Evolutionary conservation across 306 rosid genomes (phyloP), one percentile per base, ranked within the genome.

Genomic region (Lathyrus tuberosus): DNA sequence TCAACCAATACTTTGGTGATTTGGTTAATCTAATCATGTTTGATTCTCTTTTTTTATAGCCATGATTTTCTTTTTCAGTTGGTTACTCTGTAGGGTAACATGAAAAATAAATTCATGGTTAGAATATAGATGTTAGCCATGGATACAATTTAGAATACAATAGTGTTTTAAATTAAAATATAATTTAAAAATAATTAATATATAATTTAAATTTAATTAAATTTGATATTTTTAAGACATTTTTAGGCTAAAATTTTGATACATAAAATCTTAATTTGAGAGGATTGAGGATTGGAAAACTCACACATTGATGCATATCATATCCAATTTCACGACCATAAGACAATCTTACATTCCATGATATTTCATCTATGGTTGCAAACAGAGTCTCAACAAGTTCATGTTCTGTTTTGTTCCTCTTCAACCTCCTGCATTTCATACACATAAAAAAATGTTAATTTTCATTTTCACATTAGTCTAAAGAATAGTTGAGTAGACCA

Each of bases 271-370:
- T 24, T 24, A 24, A 24, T 2, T 24, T 2, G 1, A 71, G 46
- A n/a, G 16, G 17, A 69, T 37, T 28, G 16, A n/a, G 16, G 11
- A 28, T 56, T 3, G 24, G 62, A 58, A 60, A 28, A 78, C 99
- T 86, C 77, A 95, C 99, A 67, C 65, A 71, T 44, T 71, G 76
- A 64, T 78, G 87, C 38, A 91, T 74, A 51, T 77, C 80, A 56
- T 67, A 69, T 77, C 84, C 77, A 65, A 87, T 83, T 73, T 95
- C 95, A 51, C 78, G 86, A 35, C 92, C 96, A 30, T 80, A 80
- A 61, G 81, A 69, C 11, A 89, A 76, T 58, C 83, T 74, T 61
- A 70, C 59, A 64, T 88, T 95, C 72, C 88, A 62, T 0, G 96
- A 91, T 73, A 95, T 83, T 76, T 82, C 82, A 67, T 84, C 84